phyloP scores from a whole-genome alignment of 1,139 yeast genomes.

The Scheffersomyces segobiensis region DNA sequence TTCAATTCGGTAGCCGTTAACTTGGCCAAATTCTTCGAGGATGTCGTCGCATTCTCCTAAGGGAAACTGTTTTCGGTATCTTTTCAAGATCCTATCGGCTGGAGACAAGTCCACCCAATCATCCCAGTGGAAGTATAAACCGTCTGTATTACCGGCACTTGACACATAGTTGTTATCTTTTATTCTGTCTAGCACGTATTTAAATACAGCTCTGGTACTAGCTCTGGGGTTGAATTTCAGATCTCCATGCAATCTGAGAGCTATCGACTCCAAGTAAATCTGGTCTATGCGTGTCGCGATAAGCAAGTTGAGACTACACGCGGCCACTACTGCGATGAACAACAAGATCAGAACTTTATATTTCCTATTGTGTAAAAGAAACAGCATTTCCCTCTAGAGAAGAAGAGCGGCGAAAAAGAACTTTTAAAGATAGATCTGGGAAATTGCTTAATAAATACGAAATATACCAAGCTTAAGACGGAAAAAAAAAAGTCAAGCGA shows the following conservation, averaged over 20 bases:
- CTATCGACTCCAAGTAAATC: conserved; percentile 20
- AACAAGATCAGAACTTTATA: background rate
- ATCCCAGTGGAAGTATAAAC: conserved; percentile 44
- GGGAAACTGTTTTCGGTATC: conserved; percentile 18
- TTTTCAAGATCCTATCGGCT: conserved; percentile 22
- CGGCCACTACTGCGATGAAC: background rate
- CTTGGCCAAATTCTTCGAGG: conserved; percentile 25
- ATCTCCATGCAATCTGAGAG: conserved; percentile 22
- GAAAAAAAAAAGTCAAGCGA: background rate
- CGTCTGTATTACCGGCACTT: conserved; percentile 16
- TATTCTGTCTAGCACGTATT: conserved; percentile 10
- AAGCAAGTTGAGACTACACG: background rate
- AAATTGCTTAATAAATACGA: background rate
- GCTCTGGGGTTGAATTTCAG: conserved; percentile 32
- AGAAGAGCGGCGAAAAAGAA: too few relatives aligned
- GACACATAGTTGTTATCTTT: conserved; percentile 4
- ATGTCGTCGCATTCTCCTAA: conserved; percentile 26
- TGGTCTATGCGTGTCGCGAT: conserved; percentile 20
- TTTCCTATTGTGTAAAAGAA: background rate
- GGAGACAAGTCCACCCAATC: conserved; percentile 41
- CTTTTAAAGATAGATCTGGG: background rate
- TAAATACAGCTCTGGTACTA: conserved; percentile 19
- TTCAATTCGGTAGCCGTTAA: conserved; percentile 39
- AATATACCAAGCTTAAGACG: background rate
- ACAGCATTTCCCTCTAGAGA: background rate